A percentile compares a stretch with the other conserved stretches of the same genome.
These are phyloP conservation scores for Exophiala sideris DNA, from an alignment of 2,329 filamentous ascomycete genomes.

Conservation along the genomic window DNA sequence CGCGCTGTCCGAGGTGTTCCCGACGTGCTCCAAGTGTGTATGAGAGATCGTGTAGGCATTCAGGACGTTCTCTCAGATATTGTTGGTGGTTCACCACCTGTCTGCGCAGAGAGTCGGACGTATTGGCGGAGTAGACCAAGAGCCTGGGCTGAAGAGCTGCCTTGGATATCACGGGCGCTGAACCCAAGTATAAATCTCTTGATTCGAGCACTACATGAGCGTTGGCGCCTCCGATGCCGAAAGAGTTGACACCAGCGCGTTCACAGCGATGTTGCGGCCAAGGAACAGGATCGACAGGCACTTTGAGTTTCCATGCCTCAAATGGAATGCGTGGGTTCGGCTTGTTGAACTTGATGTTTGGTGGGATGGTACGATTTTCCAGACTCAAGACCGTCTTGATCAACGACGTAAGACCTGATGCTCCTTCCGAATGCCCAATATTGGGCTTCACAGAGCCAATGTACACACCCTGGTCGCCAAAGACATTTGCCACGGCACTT, in stretches of 20 bases:
- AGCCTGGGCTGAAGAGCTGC: not conserved
- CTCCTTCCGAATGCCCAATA: constrained; percentile 35
- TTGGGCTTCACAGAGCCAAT: constrained; percentile 31
- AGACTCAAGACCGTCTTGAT: constrained; percentile 31
- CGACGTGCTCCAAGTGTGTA: constrained; percentile 14
- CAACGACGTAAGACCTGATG: constrained; percentile 30
- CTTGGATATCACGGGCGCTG: not conserved
- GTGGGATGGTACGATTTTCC: constrained; percentile 30
- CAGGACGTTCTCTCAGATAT: not conserved
- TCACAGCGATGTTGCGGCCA: constrained; percentile 21
- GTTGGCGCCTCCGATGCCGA: constrained; percentile 39
- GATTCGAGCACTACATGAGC: constrained; percentile 34
- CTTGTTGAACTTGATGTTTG: constrained; percentile 31
- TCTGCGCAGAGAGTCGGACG: not conserved
- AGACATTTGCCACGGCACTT: constrained; percentile 14
- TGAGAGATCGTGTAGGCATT: constrained; percentile 8
- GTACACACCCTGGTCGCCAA: constrained; percentile 25
- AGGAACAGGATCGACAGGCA: not conserved
- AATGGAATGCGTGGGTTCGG: constrained; percentile 31
- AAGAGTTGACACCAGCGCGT: constrained; percentile 34
- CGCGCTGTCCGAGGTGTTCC: not conserved
- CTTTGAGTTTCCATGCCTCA: constrained; percentile 7
- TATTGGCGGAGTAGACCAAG: not conserved
- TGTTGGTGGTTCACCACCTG: not conserved
- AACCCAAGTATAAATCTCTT: not conserved